These are phyloP conservation scores for Rhodotorula glutinis DNA, from an alignment of 1,284 basidiomycete genomes.

Conservation along the genomic window DNA sequence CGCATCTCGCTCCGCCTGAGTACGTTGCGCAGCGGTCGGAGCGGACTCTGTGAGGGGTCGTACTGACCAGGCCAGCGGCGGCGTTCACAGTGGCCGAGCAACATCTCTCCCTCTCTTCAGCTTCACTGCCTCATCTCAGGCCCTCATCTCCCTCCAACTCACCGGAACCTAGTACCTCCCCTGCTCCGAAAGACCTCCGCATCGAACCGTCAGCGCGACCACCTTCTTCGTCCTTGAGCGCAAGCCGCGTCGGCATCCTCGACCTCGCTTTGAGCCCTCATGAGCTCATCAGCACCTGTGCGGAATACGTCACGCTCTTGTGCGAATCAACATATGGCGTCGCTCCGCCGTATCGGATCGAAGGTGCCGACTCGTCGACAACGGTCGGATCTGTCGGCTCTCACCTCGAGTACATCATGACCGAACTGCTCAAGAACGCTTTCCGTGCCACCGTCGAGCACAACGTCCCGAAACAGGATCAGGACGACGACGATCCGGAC, in stretches of 20 bases:
- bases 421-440: slow-evolving; percentile 81
- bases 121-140: slow-evolving; percentile 49
- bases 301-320: slow-evolving; percentile 73
- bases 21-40: background rate
- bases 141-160: background rate
- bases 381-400: slow-evolving; percentile 72
- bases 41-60: too few relatives aligned
- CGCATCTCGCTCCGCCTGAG: slow-evolving; percentile 79
- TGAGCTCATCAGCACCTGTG: slow-evolving; percentile 69
- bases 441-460: slow-evolving; percentile 85
- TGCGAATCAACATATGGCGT: slow-evolving; percentile 81
- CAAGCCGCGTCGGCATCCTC: slow-evolving; percentile 62
- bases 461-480: slow-evolving; percentile 33
- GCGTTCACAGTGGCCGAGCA: slow-evolving; percentile 78
- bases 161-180: background rate
- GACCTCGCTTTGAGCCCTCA: slow-evolving; percentile 65
- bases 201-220: slow-evolving; percentile 35
- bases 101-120: slow-evolving; percentile 75
- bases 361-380: slow-evolving; percentile 54
- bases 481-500: slow-evolving; percentile 22
- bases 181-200: slow-evolving; percentile 13
- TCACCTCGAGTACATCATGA: slow-evolving; percentile 65
- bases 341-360: slow-evolving; percentile 63
- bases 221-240: slow-evolving; percentile 41
- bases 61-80: too few relatives aligned